Percentiles rank a stretch among this genome's conserved stretches.
Evolutionary conservation across 331 rosid genomes (phyloP).

Genomic region (Pyrus hybrid): DNA sequence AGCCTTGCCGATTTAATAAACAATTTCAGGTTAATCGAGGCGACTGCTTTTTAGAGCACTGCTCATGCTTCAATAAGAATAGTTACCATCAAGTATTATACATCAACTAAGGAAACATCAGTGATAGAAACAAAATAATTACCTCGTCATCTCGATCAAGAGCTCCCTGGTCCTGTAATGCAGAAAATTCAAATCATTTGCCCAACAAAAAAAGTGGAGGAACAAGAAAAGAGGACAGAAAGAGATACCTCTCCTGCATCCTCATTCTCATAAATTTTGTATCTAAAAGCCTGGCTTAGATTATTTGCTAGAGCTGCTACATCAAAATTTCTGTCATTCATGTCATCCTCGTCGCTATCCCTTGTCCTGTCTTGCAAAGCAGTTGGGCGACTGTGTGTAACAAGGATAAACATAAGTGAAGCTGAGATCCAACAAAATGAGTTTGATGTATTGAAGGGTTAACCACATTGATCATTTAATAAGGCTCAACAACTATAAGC

Average conservation of each 20-base stretch:
- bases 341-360: constrained; percentile 92
- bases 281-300: constrained; percentile 89
- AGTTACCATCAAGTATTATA: constrained; percentile 1
- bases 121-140: constrained; percentile 14
- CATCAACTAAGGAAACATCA: background rate
- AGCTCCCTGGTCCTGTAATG: constrained; percentile 65
- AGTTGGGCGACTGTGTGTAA: constrained; percentile 74
- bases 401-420: constrained; percentile 1
- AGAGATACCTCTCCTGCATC: constrained; percentile 81
- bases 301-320: constrained; percentile 88
- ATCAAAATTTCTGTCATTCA: constrained; percentile 88
- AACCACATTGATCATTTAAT: background rate
- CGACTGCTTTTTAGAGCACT: no score
- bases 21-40: no score
- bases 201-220: background rate
- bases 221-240: background rate
- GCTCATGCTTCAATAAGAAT: background rate
- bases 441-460: background rate
- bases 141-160: constrained; percentile 91
- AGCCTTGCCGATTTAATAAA: no score
- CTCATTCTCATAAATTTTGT: constrained; percentile 87
- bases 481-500: background rate
- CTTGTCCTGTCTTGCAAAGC: constrained; percentile 94
- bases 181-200: constrained; percentile 22
- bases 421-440: background rate